Conservation (phyloP, 176 grass and related monocot genomes). For the Zoysia japonica region DNA sequence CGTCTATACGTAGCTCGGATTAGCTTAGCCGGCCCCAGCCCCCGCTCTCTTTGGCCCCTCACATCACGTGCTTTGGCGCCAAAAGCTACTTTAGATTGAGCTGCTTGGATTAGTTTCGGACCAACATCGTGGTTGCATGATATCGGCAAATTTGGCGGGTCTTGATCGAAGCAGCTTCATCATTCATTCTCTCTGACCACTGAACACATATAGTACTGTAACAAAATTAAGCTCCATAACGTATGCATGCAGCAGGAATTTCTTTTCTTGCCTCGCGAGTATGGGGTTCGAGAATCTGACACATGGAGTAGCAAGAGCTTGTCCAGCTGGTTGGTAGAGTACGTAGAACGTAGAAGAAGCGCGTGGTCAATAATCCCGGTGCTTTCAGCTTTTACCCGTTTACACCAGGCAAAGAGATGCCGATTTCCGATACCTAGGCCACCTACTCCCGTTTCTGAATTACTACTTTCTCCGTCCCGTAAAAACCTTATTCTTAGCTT, state of each 20-base stretch:
- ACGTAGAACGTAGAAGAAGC: too few relatives aligned
- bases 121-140: conserved; percentile 19
- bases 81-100: conserved; percentile 35
- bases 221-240: background rate
- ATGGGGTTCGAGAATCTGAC: background rate
- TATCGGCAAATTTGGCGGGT: background rate
- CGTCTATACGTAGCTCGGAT: background rate
- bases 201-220: background rate
- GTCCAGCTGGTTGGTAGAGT: too few relatives aligned
- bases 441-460: background rate
- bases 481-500: too few relatives aligned
- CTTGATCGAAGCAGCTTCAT: background rate
- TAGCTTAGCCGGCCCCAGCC: conserved; percentile 19
- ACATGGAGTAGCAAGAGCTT: too few relatives aligned
- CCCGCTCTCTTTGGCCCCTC: background rate
- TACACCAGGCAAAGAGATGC: conserved; percentile 1
- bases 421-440: background rate
- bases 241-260: background rate
- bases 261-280: background rate
- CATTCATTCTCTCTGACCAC: background rate
- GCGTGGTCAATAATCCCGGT: background rate
- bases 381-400: background rate
- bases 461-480: too few relatives aligned
- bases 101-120: background rate
- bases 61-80: conserved; percentile 37